Evolutionary conservation across 495 filamentous ascomycete genomes (phyloP), one percentile per base, ranked within the genome.

Genomic region (Apiosordaria backusii): DNA sequence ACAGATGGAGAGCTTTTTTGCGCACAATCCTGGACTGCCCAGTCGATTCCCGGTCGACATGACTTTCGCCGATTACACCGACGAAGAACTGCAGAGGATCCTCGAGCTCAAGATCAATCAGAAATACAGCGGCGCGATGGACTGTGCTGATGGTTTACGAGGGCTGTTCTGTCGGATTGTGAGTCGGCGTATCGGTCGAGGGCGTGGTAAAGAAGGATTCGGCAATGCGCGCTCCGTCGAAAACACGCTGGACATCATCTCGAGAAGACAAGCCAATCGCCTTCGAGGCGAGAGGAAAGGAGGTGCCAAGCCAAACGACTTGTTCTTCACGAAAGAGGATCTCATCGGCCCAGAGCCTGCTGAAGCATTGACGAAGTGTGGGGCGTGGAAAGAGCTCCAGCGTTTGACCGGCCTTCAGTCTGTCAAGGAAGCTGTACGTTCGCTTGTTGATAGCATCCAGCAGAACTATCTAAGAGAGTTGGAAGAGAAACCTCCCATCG

Each of bases 1-100:
- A 63, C 79, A 89, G 63, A 96, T 96, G 91, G 90, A 94, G 72
- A 81, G 80, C 10, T 92, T 96, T 76, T 92, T 91, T 61, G 84
- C 82, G 0, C 90, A 93, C 67, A 94, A 93, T 64, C 89, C 88
- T 1, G 90, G 92, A 1, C 74, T 95, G 9, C 78, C 84, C 0
- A 92, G 90, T 68, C 87, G 91, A 0, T 85, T 95, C 64, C 92
- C 91, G 0, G 76, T 87, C 50, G 73, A 80, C 19, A 70, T 94
- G 23, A 78, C 83, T 23, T 94, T 94, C 67, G 72, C 83, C 0
- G 92, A 94, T 54, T 93, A 92, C 67, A 75, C 81, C 0, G 88
- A 93, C 50, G 70, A 72, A 0, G 89, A 95, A 70, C 80, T 96
- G 0, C 79, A 82, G 52, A 75, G 80, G 35, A 84, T 86, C 9